phyloP scores from a whole-genome alignment of 2,329 filamentous ascomycete species.

The Pseudopyricularia javanii region DNA sequence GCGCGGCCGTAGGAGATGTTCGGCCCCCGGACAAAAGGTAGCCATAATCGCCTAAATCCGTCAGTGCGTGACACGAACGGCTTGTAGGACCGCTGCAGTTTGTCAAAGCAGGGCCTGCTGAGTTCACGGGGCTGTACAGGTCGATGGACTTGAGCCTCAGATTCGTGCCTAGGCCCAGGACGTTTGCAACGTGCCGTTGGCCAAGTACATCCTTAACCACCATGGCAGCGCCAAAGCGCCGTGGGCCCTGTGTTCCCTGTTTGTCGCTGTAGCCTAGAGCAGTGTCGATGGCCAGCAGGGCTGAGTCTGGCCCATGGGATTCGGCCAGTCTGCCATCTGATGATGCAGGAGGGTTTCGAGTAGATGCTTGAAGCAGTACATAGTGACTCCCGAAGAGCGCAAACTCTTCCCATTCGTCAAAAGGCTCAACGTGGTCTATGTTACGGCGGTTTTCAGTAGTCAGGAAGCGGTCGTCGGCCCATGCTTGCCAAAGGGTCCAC shows the following conservation, averaged over 20 bases:
- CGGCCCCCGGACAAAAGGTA: slow-evolving; percentile 66
- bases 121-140: slow-evolving; percentile 23
- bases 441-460: slow-evolving; percentile 41
- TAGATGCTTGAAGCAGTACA: slow-evolving; percentile 59
- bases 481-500: slow-evolving; percentile 70
- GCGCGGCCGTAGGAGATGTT: slow-evolving; percentile 56
- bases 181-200: slow-evolving; percentile 29
- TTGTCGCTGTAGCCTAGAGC: slow-evolving; percentile 21
- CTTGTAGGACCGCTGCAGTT: slow-evolving; percentile 22
- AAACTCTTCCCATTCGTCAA: slow-evolving; percentile 96
- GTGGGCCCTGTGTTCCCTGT: slow-evolving; percentile 27
- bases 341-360: not conserved
- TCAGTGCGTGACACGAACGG: slow-evolving; percentile 68
- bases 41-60: slow-evolving; percentile 43
- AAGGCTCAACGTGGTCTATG: slow-evolving; percentile 65
- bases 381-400: slow-evolving; percentile 77
- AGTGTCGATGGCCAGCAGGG: slow-evolving; percentile 1
- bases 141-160: slow-evolving; percentile 37
- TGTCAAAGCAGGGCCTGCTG: not conserved
- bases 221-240: slow-evolving; percentile 50
- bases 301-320: not conserved
- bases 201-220: slow-evolving; percentile 22
- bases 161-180: slow-evolving; percentile 30
- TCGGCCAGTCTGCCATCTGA: not conserved
- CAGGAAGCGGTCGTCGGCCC: slow-evolving; percentile 60